Conservation (phyloP, 2,329 filamentous ascomycete species). For the Fusarium sp. region DNA sequence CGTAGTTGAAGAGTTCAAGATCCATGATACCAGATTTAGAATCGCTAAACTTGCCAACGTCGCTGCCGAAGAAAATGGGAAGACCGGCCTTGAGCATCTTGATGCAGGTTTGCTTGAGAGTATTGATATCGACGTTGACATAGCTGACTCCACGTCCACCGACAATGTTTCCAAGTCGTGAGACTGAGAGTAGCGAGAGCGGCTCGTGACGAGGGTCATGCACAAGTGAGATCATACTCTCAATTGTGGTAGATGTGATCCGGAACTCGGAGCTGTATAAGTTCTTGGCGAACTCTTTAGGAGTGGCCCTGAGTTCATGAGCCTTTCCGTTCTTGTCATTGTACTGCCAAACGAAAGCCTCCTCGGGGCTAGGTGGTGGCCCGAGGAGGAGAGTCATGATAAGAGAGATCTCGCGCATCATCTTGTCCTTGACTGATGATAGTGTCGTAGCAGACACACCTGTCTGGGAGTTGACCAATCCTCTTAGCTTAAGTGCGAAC, state of each 20-base stretch:
- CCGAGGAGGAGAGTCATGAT: conserved; percentile 87
- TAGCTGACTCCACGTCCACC: conserved; percentile 81
- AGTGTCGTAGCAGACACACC: conserved; percentile 52
- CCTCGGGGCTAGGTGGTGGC: conserved; percentile 75
- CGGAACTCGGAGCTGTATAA: conserved; percentile 70
- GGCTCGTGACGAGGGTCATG: conserved; percentile 86
- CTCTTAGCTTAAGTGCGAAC: conserved; percentile 78
- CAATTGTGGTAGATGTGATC: conserved; percentile 69
- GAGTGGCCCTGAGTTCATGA: conserved; percentile 71
- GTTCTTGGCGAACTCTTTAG: conserved; percentile 76
- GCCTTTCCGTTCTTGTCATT: conserved; percentile 75
- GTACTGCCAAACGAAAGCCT: conserved; percentile 84
- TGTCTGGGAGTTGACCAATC: conserved; percentile 55
- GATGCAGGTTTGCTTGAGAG: conserved; percentile 79
- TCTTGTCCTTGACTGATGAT: conserved; percentile 72
- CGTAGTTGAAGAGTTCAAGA: conserved; percentile 78
- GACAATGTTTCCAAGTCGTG: conserved; percentile 83
- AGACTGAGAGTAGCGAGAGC: conserved; percentile 77
- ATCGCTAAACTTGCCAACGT: conserved; percentile 87
- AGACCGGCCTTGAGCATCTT: conserved; percentile 81
- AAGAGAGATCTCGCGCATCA: conserved; percentile 82
- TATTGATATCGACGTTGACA: conserved; percentile 80
- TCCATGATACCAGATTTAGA: conserved; percentile 80
- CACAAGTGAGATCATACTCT: conserved; percentile 81
- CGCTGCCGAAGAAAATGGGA: conserved; percentile 89